phyloP scores from a whole-genome alignment of 2,329 filamentous ascomycete species.

The Canariomyces notabilis region DNA sequence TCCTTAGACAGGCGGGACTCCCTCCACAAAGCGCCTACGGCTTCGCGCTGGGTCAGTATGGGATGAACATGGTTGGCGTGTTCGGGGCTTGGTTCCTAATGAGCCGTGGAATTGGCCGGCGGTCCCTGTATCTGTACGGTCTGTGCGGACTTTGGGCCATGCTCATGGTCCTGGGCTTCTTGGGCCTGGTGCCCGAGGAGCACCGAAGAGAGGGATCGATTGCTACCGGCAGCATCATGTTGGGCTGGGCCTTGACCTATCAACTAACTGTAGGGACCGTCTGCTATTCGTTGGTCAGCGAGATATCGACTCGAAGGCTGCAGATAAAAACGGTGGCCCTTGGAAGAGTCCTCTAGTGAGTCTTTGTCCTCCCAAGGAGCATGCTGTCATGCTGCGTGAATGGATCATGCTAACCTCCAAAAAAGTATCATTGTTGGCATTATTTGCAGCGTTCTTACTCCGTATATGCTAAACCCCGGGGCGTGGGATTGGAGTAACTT shows the following conservation, averaged over 20 bases:
- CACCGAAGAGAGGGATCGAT: constrained; percentile 59
- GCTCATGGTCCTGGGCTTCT: constrained; percentile 79
- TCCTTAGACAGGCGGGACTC: constrained; percentile 56
- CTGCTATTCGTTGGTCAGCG: constrained; percentile 81
- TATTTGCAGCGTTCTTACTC: constrained; percentile 73
- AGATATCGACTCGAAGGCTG: constrained; percentile 74
- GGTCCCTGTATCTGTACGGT: constrained; percentile 70
- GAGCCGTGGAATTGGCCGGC: constrained; percentile 67
- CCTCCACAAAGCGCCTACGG: constrained; percentile 48
- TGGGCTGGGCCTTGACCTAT: constrained; percentile 76
- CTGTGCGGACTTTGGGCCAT: constrained; percentile 68
- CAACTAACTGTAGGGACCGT: constrained; percentile 85
- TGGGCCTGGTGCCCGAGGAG: constrained; percentile 63
- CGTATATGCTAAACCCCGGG: constrained; percentile 86
- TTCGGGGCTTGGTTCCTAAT: constrained; percentile 79
- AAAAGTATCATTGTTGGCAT: constrained; percentile 73
- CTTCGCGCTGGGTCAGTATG: constrained; percentile 60
- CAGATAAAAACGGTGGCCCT: constrained; percentile 91
- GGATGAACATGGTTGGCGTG: constrained; percentile 73
- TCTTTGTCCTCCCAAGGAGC: constrained; percentile 6
- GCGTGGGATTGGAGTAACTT: constrained; percentile 87
- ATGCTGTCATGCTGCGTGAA: background rate
- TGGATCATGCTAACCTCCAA: constrained; percentile 9
- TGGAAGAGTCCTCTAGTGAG: constrained; percentile 68
- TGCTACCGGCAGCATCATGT: constrained; percentile 81